Evolutionary conservation across 2,329 filamentous ascomycete genomes (phyloP).

Genomic region (Cadophora sp.): DNA sequence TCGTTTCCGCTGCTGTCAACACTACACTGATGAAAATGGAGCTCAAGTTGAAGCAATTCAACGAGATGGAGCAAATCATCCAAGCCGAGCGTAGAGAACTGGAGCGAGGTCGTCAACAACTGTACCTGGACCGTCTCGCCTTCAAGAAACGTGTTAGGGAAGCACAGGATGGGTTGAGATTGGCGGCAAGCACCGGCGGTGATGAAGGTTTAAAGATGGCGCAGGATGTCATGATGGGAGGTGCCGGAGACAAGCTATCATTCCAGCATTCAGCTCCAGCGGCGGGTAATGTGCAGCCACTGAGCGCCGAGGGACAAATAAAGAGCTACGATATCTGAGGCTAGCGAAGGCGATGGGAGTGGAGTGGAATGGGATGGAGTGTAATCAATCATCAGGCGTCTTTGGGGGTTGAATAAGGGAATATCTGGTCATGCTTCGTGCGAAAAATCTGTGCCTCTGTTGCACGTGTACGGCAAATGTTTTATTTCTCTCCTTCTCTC

Average conservation of each 20-base stretch:
- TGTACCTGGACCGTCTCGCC: slow-evolving; percentile 89
- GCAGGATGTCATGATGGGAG: slow-evolving; percentile 43
- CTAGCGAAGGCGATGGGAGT: not conserved
- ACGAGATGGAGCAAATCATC: slow-evolving; percentile 91
- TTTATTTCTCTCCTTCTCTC: slow-evolving; percentile 14
- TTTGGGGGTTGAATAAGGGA: slow-evolving; percentile 41
- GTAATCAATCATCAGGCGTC: slow-evolving; percentile 38
- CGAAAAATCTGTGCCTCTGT: slow-evolving; percentile 32
- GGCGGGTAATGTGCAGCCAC: slow-evolving; percentile 57
- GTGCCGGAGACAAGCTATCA: slow-evolving; percentile 57
- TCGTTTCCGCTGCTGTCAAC: slow-evolving; percentile 92
- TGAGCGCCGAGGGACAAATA: slow-evolving; percentile 60
- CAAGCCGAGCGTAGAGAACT: slow-evolving; percentile 92
- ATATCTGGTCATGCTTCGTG: slow-evolving; percentile 25
- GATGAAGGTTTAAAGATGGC: slow-evolving; percentile 46
- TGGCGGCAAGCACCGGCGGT: slow-evolving; percentile 49
- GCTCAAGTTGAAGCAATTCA: slow-evolving; percentile 94
- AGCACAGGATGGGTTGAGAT: slow-evolving; percentile 77
- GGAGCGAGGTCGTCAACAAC: slow-evolving; percentile 87
- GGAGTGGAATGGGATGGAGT: slow-evolving; percentile 25
- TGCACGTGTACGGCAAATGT: slow-evolving; percentile 22
- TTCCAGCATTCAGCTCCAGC: slow-evolving; percentile 56
- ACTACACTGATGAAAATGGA: slow-evolving; percentile 95
- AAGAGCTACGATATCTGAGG: slow-evolving; percentile 52
- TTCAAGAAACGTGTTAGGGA: slow-evolving; percentile 89